Percentiles rank a stretch among this genome's conserved stretches.
These are phyloP conservation scores for Graphilbum fragrans DNA, from an alignment of 2,329 filamentous ascomycete genomes.

Conservation along the genomic window DNA sequence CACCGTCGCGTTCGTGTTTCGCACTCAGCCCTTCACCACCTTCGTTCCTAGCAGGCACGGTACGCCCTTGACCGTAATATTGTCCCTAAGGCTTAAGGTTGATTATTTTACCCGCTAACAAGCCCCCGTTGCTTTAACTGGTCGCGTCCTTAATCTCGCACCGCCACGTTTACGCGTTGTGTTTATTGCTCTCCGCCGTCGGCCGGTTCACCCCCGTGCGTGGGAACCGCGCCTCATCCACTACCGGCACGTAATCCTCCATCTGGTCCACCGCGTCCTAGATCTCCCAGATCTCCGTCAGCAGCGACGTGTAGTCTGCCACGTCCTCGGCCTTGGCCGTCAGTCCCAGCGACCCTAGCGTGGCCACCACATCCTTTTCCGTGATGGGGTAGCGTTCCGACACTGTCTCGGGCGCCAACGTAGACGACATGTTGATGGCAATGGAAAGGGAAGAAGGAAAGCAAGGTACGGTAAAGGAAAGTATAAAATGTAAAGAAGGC, in stretches of 20 bases:
- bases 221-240: constrained; percentile 6
- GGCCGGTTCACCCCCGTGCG: constrained; percentile 19
- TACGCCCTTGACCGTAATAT: constrained; percentile 30
- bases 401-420: constrained; percentile 2
- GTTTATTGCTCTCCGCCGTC: constrained; percentile 18
- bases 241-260: constrained; percentile 19
- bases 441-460: too few relatives aligned
- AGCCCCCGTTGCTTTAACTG: constrained; percentile 9
- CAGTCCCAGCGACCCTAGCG: background rate
- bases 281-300: background rate
- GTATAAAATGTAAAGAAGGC: too few relatives aligned
- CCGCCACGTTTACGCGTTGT: constrained; percentile 30
- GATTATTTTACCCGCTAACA: constrained; percentile 26
- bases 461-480: too few relatives aligned
- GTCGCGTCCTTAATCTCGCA: constrained; percentile 21
- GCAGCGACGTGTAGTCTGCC: background rate
- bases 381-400: constrained; percentile 2
- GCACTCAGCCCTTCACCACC: constrained; percentile 23
- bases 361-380: background rate
- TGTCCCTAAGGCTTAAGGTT: constrained; percentile 37
- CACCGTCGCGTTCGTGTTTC: constrained; percentile 30
- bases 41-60: constrained; percentile 30
- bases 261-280: background rate
- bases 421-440: background rate
- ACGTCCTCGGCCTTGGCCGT: background rate